A percentile compares a stretch with the other conserved stretches of the same genome.
phyloP scores from a whole-genome alignment of 768 basidiomycete genomes.

The Suillus subaureus region DNA sequence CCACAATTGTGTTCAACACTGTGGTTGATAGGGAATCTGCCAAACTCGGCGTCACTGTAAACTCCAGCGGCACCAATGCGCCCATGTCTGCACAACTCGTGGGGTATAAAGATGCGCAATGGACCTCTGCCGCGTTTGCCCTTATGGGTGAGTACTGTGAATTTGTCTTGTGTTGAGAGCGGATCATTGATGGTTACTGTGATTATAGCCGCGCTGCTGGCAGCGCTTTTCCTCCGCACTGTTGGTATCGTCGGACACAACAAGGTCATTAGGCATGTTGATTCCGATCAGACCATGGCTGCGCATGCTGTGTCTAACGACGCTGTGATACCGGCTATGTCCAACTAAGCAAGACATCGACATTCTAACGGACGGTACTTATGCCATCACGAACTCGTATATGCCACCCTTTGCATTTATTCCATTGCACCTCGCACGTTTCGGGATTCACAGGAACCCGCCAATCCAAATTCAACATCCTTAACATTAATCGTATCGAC shows the following conservation, averaged over 20 bases:
- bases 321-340: background rate
- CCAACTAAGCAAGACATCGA: background rate
- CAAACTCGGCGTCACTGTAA: slow-evolving; percentile 33
- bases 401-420: background rate
- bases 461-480: background rate
- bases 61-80: slow-evolving; percentile 30
- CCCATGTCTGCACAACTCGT: slow-evolving; percentile 42
- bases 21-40: slow-evolving; percentile 40
- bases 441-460: background rate
- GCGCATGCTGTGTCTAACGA: background rate
- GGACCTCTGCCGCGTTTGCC: slow-evolving; percentile 65
- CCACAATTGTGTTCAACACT: slow-evolving; percentile 70
- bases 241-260: slow-evolving; percentile 44
- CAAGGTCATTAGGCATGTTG: slow-evolving; percentile 9
- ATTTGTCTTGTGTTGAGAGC: background rate
- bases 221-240: slow-evolving; percentile 38
- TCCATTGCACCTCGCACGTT: background rate
- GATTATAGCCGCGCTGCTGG: slow-evolving; percentile 33
- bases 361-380: background rate
- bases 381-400: background rate
- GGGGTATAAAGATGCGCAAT: slow-evolving; percentile 66
- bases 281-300: slow-evolving; percentile 26
- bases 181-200: background rate
- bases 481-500: background rate
- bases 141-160: slow-evolving; percentile 47